phyloP scores from a whole-genome alignment of 2,329 filamentous ascomycete genomes.

The Hypoxylon sp. region DNA sequence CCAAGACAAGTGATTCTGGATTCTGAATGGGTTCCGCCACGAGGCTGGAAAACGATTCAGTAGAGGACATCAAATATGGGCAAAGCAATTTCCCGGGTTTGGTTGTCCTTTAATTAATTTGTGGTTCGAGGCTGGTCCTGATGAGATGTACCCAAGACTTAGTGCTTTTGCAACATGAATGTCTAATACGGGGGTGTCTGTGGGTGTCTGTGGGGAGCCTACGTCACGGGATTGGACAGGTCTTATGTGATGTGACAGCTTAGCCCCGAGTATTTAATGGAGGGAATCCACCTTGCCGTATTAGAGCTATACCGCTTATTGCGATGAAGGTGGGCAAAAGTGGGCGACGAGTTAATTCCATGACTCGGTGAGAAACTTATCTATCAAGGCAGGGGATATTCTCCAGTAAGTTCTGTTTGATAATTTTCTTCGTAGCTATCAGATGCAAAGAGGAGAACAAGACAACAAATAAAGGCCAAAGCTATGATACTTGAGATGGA shows the following conservation, averaged over 20 bases:
- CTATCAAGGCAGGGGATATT: background rate
- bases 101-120: background rate
- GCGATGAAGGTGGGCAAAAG: background rate
- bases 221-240: background rate
- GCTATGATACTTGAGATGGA: background rate
- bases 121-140: background rate
- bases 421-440: background rate
- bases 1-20: conserved; percentile 22
- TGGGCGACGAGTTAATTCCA: background rate
- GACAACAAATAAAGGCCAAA: background rate
- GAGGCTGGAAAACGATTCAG: conserved; percentile 34
- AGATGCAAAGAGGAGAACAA: background rate
- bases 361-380: background rate
- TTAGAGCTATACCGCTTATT: background rate
- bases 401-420: background rate
- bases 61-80: conserved; percentile 17
- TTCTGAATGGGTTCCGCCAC: no score
- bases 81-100: conserved; percentile 1
- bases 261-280: background rate
- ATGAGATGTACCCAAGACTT: background rate
- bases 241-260: background rate
- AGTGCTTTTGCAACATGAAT: background rate
- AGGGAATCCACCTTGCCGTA: background rate
- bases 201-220: background rate
- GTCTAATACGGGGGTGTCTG: background rate